Conservation (phyloP, 495 filamentous ascomycete species). For the Tuber magnatum region DNA sequence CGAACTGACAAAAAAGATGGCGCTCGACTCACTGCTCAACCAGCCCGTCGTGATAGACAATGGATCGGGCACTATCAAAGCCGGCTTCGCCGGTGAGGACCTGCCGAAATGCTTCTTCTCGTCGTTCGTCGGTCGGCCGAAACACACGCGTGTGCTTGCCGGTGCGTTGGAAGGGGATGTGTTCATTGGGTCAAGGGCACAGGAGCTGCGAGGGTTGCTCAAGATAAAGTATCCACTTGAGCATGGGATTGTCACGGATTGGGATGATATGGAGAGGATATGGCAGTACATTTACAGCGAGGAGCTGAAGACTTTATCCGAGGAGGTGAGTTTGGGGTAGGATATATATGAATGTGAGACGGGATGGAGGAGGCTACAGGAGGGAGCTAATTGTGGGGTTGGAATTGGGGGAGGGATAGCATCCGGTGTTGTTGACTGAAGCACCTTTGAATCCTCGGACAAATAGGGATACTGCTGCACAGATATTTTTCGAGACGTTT, state of each 20-base stretch:
- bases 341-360: conserved; percentile 2
- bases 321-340: conserved; percentile 59
- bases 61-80: conserved; percentile 93
- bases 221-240: conserved; percentile 99
- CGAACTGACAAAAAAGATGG: conserved; percentile 25
- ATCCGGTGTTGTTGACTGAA: conserved; percentile 97
- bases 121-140: conserved; percentile 95
- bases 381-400: conserved; percentile 29
- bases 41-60: conserved; percentile 98
- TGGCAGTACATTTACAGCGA: conserved; percentile 99
- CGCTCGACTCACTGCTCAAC: conserved; percentile 75
- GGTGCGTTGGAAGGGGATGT: conserved; percentile 94
- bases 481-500: conserved; percentile 99
- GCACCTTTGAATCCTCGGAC: conserved; percentile 99
- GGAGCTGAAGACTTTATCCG: conserved; percentile 83
- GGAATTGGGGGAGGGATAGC: conserved; percentile 48
- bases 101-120: conserved; percentile 93
- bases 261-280: conserved; percentile 99
- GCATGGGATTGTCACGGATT: conserved; percentile 99
- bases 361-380: conserved; percentile 1
- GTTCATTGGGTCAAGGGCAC: conserved; percentile 88
- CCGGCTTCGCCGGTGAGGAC: conserved; percentile 93
- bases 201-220: conserved; percentile 78
- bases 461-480: conserved; percentile 99
- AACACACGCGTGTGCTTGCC: conserved; percentile 91